Evolutionary conservation across 768 basidiomycete species (phyloP).

Genomic region (Polyporus arcularius): DNA sequence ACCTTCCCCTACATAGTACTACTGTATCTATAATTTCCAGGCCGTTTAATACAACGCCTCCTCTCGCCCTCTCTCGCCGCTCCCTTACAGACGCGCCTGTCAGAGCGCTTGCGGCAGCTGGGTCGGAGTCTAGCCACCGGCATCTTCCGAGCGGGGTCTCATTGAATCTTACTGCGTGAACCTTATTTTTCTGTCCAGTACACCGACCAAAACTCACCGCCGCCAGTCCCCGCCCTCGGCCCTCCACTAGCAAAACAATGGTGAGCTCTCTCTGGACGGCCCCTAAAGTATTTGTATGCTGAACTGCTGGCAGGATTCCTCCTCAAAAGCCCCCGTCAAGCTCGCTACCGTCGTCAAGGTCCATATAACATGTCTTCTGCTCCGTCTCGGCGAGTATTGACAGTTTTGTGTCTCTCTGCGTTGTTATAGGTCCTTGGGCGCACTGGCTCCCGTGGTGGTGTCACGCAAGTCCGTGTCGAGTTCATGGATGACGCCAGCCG

Average conservation of each 20-base stretch:
- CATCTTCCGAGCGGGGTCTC: slow-evolving; percentile 21
- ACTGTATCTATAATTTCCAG: slow-evolving; percentile 1
- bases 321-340: slow-evolving; percentile 91
- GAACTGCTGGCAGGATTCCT: slow-evolving; percentile 61
- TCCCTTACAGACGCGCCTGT: no score
- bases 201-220: slow-evolving; percentile 29
- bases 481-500: slow-evolving; percentile 97
- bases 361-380: not conserved
- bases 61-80: not conserved
- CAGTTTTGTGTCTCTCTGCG: not conserved
- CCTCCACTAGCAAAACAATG: slow-evolving; percentile 31
- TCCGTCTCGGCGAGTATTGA: not conserved
- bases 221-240: slow-evolving; percentile 30
- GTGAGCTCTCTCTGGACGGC: slow-evolving; percentile 13
- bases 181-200: slow-evolving; percentile 34
- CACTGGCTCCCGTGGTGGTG: slow-evolving; percentile 98
- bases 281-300: slow-evolving; percentile 6
- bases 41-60: not conserved
- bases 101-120: not conserved
- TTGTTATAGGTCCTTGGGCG: slow-evolving; percentile 86
- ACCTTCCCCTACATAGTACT: not conserved
- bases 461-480: slow-evolving; percentile 98
- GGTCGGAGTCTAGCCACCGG: slow-evolving; percentile 20
- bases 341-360: slow-evolving; percentile 97
- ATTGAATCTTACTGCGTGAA: slow-evolving; percentile 21